These are phyloP conservation scores for Gastrodia elata DNA, from an alignment of 106 monocot species.

Conservation along the genomic window DNA sequence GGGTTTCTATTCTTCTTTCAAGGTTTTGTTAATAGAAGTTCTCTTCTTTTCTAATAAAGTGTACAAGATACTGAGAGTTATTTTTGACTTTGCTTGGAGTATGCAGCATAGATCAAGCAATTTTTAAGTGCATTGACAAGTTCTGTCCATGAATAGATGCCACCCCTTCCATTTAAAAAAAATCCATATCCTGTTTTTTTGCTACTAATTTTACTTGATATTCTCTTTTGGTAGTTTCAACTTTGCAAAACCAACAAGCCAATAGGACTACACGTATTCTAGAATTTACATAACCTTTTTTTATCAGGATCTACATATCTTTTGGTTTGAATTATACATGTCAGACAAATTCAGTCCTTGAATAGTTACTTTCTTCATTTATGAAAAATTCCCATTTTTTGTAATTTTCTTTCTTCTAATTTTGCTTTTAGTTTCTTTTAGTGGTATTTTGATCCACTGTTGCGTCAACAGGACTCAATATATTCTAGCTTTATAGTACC, in stretches of 20 bases:
- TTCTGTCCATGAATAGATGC: neutral
- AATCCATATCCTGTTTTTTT: too few species aligned
- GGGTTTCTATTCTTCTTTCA: neutral
- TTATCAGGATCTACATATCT: too few species aligned
- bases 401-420: neutral
- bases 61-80: too few species aligned
- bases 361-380: neutral
- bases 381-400: neutral
- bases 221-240: too few species aligned
- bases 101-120: neutral
- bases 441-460: neutral
- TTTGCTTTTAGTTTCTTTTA: neutral
- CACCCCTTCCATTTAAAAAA: neutral
- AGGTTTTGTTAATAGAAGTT: neutral
- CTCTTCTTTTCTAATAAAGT: neutral
- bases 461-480: neutral
- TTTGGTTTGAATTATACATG: too few species aligned
- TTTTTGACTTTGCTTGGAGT: neutral
- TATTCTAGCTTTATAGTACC: neutral
- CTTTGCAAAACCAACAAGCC: too few species aligned
- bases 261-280: too few species aligned
- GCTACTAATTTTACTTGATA: too few species aligned
- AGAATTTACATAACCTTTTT: too few species aligned
- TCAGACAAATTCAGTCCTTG: neutral
- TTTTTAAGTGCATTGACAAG: neutral